These are phyloP conservation scores for Verticillium albo-atrum DNA, from an alignment of 2,329 filamentous ascomycete species.

Conservation along the genomic window DNA sequence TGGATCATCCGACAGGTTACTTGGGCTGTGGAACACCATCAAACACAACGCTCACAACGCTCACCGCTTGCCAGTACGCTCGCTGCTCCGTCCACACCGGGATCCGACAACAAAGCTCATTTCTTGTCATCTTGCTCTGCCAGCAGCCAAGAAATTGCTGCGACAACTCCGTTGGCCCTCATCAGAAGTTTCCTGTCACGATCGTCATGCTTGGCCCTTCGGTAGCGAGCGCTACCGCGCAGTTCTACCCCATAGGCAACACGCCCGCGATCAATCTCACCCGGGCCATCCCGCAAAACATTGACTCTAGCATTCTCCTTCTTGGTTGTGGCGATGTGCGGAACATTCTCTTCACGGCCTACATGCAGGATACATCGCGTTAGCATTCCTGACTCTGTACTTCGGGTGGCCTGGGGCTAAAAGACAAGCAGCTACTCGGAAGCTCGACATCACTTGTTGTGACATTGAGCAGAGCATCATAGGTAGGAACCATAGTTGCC, in stretches of 20 bases:
- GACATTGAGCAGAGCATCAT: constrained; percentile 45
- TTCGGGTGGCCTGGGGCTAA: not conserved
- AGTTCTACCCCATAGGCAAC: constrained; percentile 47
- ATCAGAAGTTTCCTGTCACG: no score
- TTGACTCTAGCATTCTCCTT: constrained; percentile 45
- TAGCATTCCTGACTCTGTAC: not conserved
- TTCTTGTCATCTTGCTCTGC: no score
- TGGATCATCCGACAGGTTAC: no score
- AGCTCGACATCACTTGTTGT: constrained; percentile 53
- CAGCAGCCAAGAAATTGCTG: no score
- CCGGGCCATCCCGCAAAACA: constrained; percentile 40
- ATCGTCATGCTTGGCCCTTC: constrained; percentile 36
- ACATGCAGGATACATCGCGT: constrained; percentile 13
- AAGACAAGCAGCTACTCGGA: constrained; percentile 24
- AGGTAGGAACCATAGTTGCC: constrained; percentile 29
- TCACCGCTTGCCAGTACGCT: no score
- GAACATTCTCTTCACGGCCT: constrained; percentile 51
- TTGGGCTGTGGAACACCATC: no score
- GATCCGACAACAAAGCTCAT: no score
- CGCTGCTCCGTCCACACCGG: no score
- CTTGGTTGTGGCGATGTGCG: constrained; percentile 54
- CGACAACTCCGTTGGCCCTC: no score
- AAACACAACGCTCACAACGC: no score
- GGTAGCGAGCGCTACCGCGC: constrained; percentile 22
- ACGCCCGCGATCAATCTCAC: constrained; percentile 48